Evolutionary conservation across 2,329 filamentous ascomycete species (phyloP).

Genomic region (Fusarium humuli): DNA sequence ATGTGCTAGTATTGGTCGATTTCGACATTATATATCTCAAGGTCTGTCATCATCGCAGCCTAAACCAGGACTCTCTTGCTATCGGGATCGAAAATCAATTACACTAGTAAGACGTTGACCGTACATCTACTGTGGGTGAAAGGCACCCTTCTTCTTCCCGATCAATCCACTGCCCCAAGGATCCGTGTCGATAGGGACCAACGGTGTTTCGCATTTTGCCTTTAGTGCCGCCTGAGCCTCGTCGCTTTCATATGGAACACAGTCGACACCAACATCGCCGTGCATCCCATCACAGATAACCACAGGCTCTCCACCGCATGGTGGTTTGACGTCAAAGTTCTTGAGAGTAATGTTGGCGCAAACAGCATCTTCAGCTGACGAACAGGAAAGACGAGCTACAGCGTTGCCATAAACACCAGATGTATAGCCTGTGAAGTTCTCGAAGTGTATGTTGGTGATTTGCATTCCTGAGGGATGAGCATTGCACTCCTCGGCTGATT

Average conservation of each 20-base stretch:
- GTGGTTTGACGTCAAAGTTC: conserved; percentile 40
- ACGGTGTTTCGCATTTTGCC: conserved; percentile 21
- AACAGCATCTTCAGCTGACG: conserved; percentile 39
- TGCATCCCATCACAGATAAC: conserved; percentile 41
- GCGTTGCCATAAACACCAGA: conserved; percentile 42
- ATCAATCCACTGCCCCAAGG: conserved; percentile 21
- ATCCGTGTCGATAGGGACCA: conserved; percentile 17
- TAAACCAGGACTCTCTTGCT: too few relatives aligned
- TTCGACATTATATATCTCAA: not conserved
- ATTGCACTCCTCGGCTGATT: conserved; percentile 6
- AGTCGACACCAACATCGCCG: conserved; percentile 39
- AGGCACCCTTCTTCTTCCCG: conserved; percentile 14
- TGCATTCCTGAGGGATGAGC: conserved; percentile 42
- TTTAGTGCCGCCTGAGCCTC: conserved; percentile 20
- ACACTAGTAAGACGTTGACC: too few relatives aligned
- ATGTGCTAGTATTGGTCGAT: not conserved
- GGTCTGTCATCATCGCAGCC: too few relatives aligned
- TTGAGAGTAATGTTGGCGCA: conserved; percentile 44
- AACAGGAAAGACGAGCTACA: conserved; percentile 39
- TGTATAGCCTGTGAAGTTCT: conserved; percentile 44
- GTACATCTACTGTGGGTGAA: conserved; percentile 1
- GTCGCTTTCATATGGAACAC: conserved; percentile 29
- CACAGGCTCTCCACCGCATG: conserved; percentile 37
- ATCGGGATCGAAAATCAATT: too few relatives aligned
- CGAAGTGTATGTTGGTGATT: conserved; percentile 43